Conservation (phyloP, 306 rosid genomes). For the Medicago arabica region DNA sequence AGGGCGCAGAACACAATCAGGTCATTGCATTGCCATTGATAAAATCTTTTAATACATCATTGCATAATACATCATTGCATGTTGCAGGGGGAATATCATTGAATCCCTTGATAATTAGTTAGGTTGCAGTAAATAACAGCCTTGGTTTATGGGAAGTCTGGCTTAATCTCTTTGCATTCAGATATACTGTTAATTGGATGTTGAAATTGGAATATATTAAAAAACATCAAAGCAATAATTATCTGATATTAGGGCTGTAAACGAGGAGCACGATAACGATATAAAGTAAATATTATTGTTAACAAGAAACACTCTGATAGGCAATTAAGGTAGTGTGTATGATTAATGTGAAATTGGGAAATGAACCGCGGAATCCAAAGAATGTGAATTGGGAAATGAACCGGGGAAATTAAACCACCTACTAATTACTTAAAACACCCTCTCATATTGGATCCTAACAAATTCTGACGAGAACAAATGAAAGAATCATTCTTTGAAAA, state of each 20-base stretch:
- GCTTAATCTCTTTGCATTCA: not conserved
- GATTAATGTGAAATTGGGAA: not conserved
- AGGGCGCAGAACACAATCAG: slow-evolving; percentile 68
- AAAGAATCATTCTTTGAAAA: not conserved
- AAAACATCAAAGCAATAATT: slow-evolving; percentile 24
- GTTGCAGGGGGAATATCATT: slow-evolving; percentile 25
- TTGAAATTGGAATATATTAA: slow-evolving; percentile 31
- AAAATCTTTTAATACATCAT: slow-evolving; percentile 34
- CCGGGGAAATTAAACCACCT: too few species aligned
- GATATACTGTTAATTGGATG: slow-evolving; percentile 29
- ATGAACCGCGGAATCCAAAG: not conserved
- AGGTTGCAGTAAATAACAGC: slow-evolving; percentile 26
- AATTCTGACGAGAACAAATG: not conserved
- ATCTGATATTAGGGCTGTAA: slow-evolving; percentile 31
- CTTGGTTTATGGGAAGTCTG: slow-evolving; percentile 8
- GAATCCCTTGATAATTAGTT: slow-evolving; percentile 25
- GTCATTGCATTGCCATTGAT: slow-evolving; percentile 52
- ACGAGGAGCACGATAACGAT: slow-evolving; percentile 24
- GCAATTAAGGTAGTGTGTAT: not conserved
- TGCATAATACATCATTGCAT: slow-evolving; percentile 38
- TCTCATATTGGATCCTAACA: too few species aligned
- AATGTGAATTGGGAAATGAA: not conserved
- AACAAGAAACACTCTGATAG: slow-evolving; percentile 2
- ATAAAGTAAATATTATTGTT: slow-evolving; percentile 22
- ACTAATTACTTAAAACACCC: too few species aligned